Conservation (phyloP, 257 asterid genomes). For the Solanum chiquidenum region DNA sequence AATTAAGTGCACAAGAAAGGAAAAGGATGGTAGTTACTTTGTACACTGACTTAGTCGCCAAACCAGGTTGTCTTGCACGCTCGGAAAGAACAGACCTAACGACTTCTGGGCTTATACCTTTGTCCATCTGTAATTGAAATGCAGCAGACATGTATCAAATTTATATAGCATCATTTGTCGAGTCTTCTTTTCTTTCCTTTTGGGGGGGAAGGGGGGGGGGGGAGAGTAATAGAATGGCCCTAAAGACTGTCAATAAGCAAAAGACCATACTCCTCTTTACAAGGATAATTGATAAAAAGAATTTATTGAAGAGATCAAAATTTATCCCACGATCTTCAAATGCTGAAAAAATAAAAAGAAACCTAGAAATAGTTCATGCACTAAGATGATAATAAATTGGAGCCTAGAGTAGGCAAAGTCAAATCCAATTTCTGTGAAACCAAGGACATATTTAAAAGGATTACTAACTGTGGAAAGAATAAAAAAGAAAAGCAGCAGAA, state of each 20-base stretch:
- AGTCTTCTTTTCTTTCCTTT: neutral
- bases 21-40: slow-evolving; percentile 32
- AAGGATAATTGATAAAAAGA: neutral
- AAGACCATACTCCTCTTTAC: neutral
- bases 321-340: neutral
- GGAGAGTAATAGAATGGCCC: neutral
- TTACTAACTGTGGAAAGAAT: neutral
- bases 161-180: neutral
- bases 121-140: slow-evolving; percentile 59
- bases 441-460: neutral
- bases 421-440: neutral
- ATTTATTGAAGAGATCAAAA: neutral
- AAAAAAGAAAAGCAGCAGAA: neutral
- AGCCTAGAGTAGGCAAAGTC: neutral
- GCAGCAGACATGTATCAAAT: slow-evolving; percentile 8
- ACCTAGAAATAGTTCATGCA: neutral
- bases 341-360: neutral
- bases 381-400: neutral
- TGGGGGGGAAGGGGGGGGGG: neutral
- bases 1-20: neutral
- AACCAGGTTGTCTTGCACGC: slow-evolving; percentile 70
- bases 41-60: slow-evolving; percentile 67
- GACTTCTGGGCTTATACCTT: slow-evolving; percentile 70
- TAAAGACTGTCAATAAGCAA: neutral
- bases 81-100: slow-evolving; percentile 87